Base-by-base conservation (phyloP, 2,329 filamentous ascomycete genomes). In the Penicillium sumatraense region DNA sequence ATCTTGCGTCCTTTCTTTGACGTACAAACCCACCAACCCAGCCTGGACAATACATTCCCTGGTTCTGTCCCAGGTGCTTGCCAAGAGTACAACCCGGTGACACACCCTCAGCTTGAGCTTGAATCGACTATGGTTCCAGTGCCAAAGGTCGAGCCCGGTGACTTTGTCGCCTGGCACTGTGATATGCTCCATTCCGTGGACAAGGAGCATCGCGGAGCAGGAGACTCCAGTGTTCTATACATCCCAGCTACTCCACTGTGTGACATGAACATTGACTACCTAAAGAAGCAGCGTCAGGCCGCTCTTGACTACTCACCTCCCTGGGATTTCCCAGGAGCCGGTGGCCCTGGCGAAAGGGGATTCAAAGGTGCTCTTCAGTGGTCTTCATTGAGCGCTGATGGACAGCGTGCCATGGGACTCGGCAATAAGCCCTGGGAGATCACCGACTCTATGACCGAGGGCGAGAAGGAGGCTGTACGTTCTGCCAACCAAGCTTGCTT, bases 191-290 rank as follows among this genome's bases (percentile, higher is more conserved):
- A 96, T 70, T 85, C 91, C 0, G 93, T 97, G 0, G 93, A 97
- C 75, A 87, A 85, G 61, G 80, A 87, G 1, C 93, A 97, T 69
- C 74, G 73, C 1, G 93, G 93, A 1, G 80, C 75, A 1, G 73
- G 78, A 0, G 93, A 97, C 72, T 91, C 89, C 0, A 92, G 88
- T 63, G 93, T 96, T 0, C 68, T 97, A 56, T 97, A 97, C 67
- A 96, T 97, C 52, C 92, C 93, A 0, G 87, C 90, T 0, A 95
- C 90, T 51, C 92, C 93, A 0, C 81, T 91, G 26, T 96, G 91
- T 0, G 84, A 88, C 50, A 76, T 80, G 35, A 96, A 95, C 65
- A 86, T 89, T 0, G 75, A 83, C 20, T 95, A 93, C 68, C 78
- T 93, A 1, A 80, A 75, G 1, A 81, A 84, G 14, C 91, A 96